phyloP scores from a whole-genome alignment of 208 protist genomes.

The Crithidia brevicula region DNA sequence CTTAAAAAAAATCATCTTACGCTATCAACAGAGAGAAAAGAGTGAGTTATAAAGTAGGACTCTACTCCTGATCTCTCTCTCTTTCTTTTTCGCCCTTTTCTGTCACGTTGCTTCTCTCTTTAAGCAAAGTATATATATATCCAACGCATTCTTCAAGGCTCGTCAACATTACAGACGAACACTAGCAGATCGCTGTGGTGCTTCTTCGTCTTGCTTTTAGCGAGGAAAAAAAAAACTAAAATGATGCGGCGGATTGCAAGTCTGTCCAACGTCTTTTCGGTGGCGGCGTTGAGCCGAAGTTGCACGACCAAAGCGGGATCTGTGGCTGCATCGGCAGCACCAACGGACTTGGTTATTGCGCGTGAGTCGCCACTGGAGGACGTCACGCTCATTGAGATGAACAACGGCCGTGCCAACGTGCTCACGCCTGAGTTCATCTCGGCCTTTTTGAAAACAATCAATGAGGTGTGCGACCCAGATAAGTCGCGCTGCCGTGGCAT shows the following conservation, averaged over 20 bases:
- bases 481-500: constrained; percentile 54
- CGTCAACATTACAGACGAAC: too few relatives aligned
- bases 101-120: too few relatives aligned
- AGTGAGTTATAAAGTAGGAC: too few relatives aligned
- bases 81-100: too few relatives aligned
- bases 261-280: not conserved
- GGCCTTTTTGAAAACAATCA: constrained; percentile 48
- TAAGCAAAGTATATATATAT: too few relatives aligned
- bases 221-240: too few relatives aligned
- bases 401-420: constrained; percentile 48
- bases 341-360: constrained; percentile 31
- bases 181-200: too few relatives aligned
- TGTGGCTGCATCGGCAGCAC: not conserved
- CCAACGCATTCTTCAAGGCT: too few relatives aligned
- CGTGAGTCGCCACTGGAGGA: constrained; percentile 52
- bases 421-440: constrained; percentile 51
- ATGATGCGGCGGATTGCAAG: not conserved
- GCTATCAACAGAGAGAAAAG: too few relatives aligned
- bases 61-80: too few relatives aligned
- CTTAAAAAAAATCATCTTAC: not conserved
- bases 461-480: constrained; percentile 57
- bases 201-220: too few relatives aligned
- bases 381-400: constrained; percentile 66
- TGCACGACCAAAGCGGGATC: not conserved
- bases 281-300: not conserved